These are phyloP conservation scores for Sophora flavescens DNA, from an alignment of 306 rosid species.

Conservation along the genomic window DNA sequence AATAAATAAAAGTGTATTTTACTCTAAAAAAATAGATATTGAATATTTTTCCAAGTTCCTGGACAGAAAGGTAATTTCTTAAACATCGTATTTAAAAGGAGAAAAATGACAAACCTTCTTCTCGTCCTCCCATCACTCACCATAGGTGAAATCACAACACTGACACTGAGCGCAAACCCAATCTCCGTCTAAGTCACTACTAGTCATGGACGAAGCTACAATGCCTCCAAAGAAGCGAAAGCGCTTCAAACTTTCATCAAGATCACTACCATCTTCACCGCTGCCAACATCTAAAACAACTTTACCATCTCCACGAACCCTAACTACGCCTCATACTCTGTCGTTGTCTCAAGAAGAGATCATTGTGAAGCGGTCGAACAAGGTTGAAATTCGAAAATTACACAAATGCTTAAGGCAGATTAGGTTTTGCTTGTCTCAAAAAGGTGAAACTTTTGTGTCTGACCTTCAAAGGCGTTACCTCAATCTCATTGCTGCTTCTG, in stretches of 20 bases:
- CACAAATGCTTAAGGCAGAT: slow-evolving; percentile 35
- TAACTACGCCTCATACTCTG: slow-evolving; percentile 39
- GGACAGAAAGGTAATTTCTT: neutral
- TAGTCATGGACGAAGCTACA: slow-evolving; percentile 53
- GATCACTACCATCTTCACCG: slow-evolving; percentile 27
- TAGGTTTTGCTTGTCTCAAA: slow-evolving; percentile 33
- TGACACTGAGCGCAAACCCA: neutral
- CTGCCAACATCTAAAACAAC: neutral
- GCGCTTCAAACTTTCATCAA: too few relatives aligned
- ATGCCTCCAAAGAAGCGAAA: slow-evolving; percentile 1
- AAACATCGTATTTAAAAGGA: neutral
- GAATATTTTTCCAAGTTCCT: neutral
- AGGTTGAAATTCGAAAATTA: slow-evolving; percentile 24
- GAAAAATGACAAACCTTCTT: neutral
- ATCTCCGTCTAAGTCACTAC: slow-evolving; percentile 17
- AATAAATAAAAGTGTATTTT: too few relatives aligned
- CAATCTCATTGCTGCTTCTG: slow-evolving; percentile 39
- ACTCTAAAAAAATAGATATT: neutral
- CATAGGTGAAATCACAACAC: neutral
- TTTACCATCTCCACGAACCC: neutral
- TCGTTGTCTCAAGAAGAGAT: slow-evolving; percentile 48
- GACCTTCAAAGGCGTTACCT: slow-evolving; percentile 40
- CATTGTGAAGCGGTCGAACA: slow-evolving; percentile 1
- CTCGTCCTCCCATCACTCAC: neutral
- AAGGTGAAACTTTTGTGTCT: slow-evolving; percentile 11